These are phyloP conservation scores for Fusarium piperis DNA, from an alignment of 2,329 filamentous ascomycete genomes.

Conservation along the genomic window DNA sequence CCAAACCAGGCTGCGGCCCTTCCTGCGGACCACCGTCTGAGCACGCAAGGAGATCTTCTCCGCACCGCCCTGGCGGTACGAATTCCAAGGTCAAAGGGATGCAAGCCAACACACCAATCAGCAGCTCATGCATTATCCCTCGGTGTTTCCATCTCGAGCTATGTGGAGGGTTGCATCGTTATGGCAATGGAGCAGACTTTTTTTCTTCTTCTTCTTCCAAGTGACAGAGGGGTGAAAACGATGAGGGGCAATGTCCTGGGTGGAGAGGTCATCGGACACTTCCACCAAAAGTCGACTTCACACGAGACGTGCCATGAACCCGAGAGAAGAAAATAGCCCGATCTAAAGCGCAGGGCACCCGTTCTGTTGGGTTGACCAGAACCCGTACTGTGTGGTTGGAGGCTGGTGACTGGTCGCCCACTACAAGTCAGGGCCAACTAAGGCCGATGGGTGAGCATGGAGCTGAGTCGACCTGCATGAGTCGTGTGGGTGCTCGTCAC, in stretches of 20 bases:
- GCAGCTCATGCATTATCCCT: background rate
- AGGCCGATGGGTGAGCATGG: slow-evolving; percentile 29
- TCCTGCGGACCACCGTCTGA: slow-evolving; percentile 15
- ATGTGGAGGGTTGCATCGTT: slow-evolving; percentile 30
- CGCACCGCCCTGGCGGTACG: slow-evolving; percentile 9
- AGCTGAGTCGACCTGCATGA: slow-evolving; percentile 39
- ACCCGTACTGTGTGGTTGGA: slow-evolving; percentile 30
- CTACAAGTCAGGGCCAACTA: slow-evolving; percentile 25
- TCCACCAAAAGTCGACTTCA: slow-evolving; percentile 11
- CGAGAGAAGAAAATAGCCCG: slow-evolving; percentile 29
- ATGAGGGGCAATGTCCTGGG: slow-evolving; percentile 15
- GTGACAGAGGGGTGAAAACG: slow-evolving; percentile 16
- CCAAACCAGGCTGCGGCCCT: background rate
- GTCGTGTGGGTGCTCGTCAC: slow-evolving; percentile 35
- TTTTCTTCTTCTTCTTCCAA: background rate
- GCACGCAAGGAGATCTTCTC: slow-evolving; percentile 19
- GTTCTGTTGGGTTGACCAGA: slow-evolving; percentile 34
- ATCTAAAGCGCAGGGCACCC: slow-evolving; percentile 41
- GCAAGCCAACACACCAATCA: slow-evolving; percentile 28
- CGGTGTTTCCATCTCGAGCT: slow-evolving; percentile 21
- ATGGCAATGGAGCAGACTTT: slow-evolving; percentile 17
- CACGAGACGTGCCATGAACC: slow-evolving; percentile 25
- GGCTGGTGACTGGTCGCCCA: slow-evolving; percentile 33
- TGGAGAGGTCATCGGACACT: slow-evolving; percentile 32
- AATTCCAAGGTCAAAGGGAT: slow-evolving; percentile 3